Evolutionary conservation across 2,329 filamentous ascomycete genomes (phyloP), one percentile per base, ranked within the genome.

Genomic region (Talaromyces verruculosus): DNA sequence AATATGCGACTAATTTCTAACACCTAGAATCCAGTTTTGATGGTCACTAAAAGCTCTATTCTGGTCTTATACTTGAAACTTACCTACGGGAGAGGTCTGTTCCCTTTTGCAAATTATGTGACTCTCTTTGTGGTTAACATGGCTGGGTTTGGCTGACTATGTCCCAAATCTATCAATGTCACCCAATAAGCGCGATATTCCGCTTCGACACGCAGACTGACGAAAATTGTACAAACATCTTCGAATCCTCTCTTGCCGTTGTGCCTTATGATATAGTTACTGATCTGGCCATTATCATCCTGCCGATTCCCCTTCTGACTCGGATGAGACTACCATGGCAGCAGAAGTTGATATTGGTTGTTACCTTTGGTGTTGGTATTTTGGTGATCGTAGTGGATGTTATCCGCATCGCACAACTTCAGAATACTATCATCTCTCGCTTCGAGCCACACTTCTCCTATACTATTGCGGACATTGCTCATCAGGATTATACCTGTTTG

Each of bases 241-340:
- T 88, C 63, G 87, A 85, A 0, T 80, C 90, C 39, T 88, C 89
- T 70, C 84, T 89, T 8, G 85, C 87, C 4, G 93, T 93, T 5
- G 90, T 93, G 0, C 93, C 94, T 0, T 87, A 97, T 74, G 97
- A 97, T 78, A 91, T 97, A 71, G 89, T 95, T 67, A 96, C 93
- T 25, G 93, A 97, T 73, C 82, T 97, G 63, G 91, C 91, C 45
- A 92, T 97, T 60, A 82, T 98, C 28, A 89, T 95, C 49, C 81
- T 97, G 10, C 93, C 93, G 0, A 92, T 97, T 72, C 93, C 93
- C 0, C 91, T 97, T 7, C 81, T 97, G 19, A 96, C 93, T 0
- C 85, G 89, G 63, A 96, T 97, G 90, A 88, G 88, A 55, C 79
- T 98, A 8, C 93, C 93, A 0, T 86, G 82, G 66, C 91, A 91